Evolutionary conservation across 768 basidiomycete species (phyloP).

Genomic region (Leccinellum luteum): DNA sequence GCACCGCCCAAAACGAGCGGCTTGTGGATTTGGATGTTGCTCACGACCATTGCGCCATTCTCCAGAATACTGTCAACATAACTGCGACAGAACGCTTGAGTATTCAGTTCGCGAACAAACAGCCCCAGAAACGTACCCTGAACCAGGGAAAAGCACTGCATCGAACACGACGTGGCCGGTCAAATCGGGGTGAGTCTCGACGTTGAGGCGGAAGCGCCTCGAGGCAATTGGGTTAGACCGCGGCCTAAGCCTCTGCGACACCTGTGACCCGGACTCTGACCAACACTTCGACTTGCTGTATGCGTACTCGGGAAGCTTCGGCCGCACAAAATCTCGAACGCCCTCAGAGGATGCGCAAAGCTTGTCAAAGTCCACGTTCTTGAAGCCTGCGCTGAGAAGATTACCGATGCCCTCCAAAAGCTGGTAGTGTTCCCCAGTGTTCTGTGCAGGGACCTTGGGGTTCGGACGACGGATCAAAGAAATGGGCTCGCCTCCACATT

Average conservation of each 20-base stretch:
- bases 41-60: slow-evolving; percentile 31
- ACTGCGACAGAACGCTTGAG: slow-evolving; percentile 7
- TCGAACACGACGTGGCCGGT: slow-evolving; percentile 45
- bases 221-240: slow-evolving; percentile 37
- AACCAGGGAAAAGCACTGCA: slow-evolving; percentile 44
- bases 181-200: slow-evolving; percentile 34
- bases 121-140: slow-evolving; percentile 36
- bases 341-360: slow-evolving; percentile 24
- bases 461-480: slow-evolving; percentile 31
- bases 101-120: background rate
- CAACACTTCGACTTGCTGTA: slow-evolving; percentile 30
- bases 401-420: slow-evolving; percentile 32
- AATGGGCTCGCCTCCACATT: slow-evolving; percentile 32
- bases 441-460: slow-evolving; percentile 28
- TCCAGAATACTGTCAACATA: slow-evolving; percentile 32
- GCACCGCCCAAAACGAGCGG: slow-evolving; percentile 25
- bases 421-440: slow-evolving; percentile 34
- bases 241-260: slow-evolving; percentile 25
- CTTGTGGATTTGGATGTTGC: slow-evolving; percentile 29
- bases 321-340: slow-evolving; percentile 18
- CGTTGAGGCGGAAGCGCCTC: slow-evolving; percentile 34
- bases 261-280: slow-evolving; percentile 24
- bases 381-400: slow-evolving; percentile 30
- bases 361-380: slow-evolving; percentile 28
- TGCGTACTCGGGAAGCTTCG: slow-evolving; percentile 30